phyloP scores from a whole-genome alignment of 1,139 yeast genomes.

The Petasospora fabianii region DNA sequence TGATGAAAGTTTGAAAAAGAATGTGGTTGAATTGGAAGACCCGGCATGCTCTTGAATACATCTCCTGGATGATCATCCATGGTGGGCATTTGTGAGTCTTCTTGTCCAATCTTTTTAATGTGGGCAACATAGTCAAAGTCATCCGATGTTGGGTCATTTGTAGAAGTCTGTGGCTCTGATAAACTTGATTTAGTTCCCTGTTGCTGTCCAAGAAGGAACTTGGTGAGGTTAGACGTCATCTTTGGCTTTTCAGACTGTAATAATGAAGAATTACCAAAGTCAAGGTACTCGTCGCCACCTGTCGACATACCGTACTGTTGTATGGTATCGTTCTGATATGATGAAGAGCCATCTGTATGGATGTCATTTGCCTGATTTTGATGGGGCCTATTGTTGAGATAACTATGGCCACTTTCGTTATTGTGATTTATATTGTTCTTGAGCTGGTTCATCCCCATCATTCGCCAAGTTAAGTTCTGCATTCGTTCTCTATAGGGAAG shows the following conservation, averaged over 20 bases:
- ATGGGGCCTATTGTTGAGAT: no score
- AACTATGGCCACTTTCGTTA: constrained; percentile 1
- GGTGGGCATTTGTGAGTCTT: constrained; percentile 22
- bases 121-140: constrained; percentile 69
- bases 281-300: constrained; percentile 24
- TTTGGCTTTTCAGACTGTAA: constrained; percentile 9
- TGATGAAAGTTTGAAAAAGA: constrained; percentile 6
- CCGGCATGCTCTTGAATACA: constrained; percentile 7
- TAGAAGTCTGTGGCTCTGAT: background rate
- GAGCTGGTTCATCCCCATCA: constrained; percentile 60
- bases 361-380: no score
- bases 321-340: no score
- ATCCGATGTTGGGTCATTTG: constrained; percentile 42
- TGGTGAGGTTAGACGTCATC: constrained; percentile 23
- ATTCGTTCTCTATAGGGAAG: constrained; percentile 71
- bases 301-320: no score
- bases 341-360: no score
- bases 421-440: constrained; percentile 11
- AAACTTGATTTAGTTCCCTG: background rate
- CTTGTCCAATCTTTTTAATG: constrained; percentile 53
- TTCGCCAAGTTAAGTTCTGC: constrained; percentile 83
- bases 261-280: constrained; percentile 17
- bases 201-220: constrained; percentile 18
- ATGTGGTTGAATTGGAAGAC: constrained; percentile 18
- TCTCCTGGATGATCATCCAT: constrained; percentile 4